phyloP scores from a whole-genome alignment of 768 basidiomycete genomes.

The Omphalotus guepiniiformis region DNA sequence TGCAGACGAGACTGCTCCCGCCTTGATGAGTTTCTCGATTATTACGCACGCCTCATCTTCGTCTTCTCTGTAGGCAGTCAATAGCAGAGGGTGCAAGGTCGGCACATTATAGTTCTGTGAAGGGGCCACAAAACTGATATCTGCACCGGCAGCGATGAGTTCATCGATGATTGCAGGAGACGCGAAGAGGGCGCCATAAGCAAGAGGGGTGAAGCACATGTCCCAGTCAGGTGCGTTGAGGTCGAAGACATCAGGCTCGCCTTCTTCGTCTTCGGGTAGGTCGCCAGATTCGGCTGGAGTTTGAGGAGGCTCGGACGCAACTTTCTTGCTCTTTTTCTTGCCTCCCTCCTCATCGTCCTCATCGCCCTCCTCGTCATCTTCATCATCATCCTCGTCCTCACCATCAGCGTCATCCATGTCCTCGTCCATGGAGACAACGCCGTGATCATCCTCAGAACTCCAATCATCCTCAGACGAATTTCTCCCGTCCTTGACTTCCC shows the following conservation, averaged over 20 bases:
- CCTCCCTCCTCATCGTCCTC: slow-evolving; percentile 9
- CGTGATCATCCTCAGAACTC: slow-evolving; percentile 41
- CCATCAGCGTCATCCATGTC: slow-evolving; percentile 22
- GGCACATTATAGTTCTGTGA: slow-evolving; percentile 35
- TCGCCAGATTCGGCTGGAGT: slow-evolving; percentile 25
- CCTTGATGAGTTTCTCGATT: slow-evolving; percentile 35
- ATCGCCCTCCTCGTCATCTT: slow-evolving; percentile 18
- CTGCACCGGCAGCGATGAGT: slow-evolving; percentile 45
- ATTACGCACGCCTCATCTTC: slow-evolving; percentile 36
- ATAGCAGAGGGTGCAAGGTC: slow-evolving; percentile 12
- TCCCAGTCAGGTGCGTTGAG: slow-evolving; percentile 57
- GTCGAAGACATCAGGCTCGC: slow-evolving; percentile 53
- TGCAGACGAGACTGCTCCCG: slow-evolving; percentile 38
- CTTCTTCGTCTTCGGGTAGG: slow-evolving; percentile 44
- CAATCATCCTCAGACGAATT: slow-evolving; percentile 48
- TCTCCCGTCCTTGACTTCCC: slow-evolving; percentile 18
- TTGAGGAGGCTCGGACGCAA: background rate
- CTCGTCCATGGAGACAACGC: slow-evolving; percentile 23
- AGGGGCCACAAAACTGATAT: slow-evolving; percentile 35
- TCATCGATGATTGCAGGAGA: slow-evolving; percentile 40
- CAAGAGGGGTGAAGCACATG: slow-evolving; percentile 46
- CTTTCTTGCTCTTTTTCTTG: slow-evolving; percentile 16
- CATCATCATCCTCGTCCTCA: slow-evolving; percentile 18
- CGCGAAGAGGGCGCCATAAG: slow-evolving; percentile 46
- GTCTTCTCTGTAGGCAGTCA: slow-evolving; percentile 23